A percentile compares a stretch with the other conserved stretches of the same genome.
These are phyloP conservation scores for Leishmania braziliensis DNA, from an alignment of 208 protist genomes.

Conservation along the genomic window DNA sequence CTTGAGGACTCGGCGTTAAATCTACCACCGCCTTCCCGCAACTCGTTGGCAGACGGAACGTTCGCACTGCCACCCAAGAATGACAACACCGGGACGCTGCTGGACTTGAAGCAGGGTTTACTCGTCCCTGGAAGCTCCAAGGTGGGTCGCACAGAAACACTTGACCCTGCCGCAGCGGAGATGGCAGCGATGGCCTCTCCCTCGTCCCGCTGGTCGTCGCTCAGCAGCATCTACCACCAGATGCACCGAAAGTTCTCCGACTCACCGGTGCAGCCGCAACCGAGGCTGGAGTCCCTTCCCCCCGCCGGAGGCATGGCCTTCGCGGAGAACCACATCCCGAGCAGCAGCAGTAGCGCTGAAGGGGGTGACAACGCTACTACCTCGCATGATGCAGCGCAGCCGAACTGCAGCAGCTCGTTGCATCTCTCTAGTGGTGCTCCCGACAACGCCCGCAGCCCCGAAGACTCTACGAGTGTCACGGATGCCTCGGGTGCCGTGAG, in stretches of 20 bases:
- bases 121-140: not conserved
- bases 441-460: not conserved
- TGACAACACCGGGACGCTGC: not conserved
- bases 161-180: constrained; percentile 32
- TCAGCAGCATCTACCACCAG: not conserved
- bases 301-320: constrained; percentile 1
- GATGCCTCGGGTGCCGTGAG: not conserved
- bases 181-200: constrained; percentile 8
- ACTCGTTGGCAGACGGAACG: not conserved
- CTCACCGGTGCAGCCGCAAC: not conserved
- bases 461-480: not conserved
- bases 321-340: not conserved
- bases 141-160: constrained; percentile 24
- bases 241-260: not conserved
- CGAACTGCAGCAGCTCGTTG: not conserved
- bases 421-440: not conserved
- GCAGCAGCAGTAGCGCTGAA: not conserved
- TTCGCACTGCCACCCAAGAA: not conserved
- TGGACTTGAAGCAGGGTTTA: constrained; percentile 3
- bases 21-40: constrained; percentile 7
- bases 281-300: constrained; percentile 5
- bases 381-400: not conserved
- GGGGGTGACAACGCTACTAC: not conserved
- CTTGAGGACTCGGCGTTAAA: constrained; percentile 34
- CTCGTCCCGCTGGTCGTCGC: not conserved